Evolutionary conservation across 768 basidiomycete species (phyloP), one percentile per base, ranked within the genome.

Genomic region (Suillus discolor): DNA sequence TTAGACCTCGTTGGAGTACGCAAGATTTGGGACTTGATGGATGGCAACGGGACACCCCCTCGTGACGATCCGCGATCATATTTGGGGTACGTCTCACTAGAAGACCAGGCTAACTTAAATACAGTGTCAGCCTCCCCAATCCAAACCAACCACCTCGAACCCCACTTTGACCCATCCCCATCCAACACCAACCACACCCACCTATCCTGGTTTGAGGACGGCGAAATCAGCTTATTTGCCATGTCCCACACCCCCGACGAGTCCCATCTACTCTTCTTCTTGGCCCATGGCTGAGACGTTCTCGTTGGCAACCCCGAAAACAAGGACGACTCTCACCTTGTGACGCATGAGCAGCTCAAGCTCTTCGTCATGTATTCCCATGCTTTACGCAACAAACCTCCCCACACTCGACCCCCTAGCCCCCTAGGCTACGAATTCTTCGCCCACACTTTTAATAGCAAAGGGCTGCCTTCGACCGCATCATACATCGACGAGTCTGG

Each of bases 241-340:
- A 28, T 28, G 25, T 28, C 25, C 25, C 25, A 28, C 25, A 0
- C 4, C 13, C 47, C 25, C 25, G 25, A 28, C 25, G 25, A 28
- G 2, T 47, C 0, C n/a, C 12, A 12, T 2, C 25, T 28, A 2
- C 25, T 28, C 25, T 49, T 25, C 5, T 49, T 49, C 12, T 12
- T 1, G 4, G n/a, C 4, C 1, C 4, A 47, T 5, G n/a, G 47
- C 4, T 0, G 1, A 0, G 4, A 47, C n/a, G 3, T 47, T 0
- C 47, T 47, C 1, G 3, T 47, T 2, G 4, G 9, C 0, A 47
- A 23, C 47, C 47, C 47, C 0, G n/a, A 23, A 12, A 23, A 47
- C 11, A n/a, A 47, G 12, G 45, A 47, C 12, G n/a, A 47, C n/a
- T 4, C 5, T 47, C 47, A 47, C 47, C 12, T 28, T 28, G 25